Evolutionary conservation across 202 grass and related monocot species (phyloP), one percentile per base, ranked within the genome.

Genomic region (Eragrostis tef): DNA sequence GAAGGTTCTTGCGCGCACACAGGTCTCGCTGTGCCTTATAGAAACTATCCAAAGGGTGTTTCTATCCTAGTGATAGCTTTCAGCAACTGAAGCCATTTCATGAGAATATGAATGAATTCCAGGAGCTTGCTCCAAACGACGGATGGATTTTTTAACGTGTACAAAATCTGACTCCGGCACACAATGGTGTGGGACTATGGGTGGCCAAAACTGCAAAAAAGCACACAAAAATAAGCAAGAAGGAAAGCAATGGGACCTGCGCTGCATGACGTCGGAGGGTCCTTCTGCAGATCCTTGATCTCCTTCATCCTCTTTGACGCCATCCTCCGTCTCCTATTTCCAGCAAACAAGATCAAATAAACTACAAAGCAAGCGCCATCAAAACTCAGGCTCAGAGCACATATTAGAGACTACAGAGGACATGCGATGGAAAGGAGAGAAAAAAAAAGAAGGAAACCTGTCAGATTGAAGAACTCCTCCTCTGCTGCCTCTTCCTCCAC

Each of bases 221-320:
- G n/a, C 0, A 82, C 7, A 19, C 43, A 77, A 42, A 71, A 74
- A 22, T 1, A 70, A 36, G 2, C 27, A 34, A 51, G 43, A n/a
- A 59, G 26, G 78, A 15, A 78, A 65, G 48, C 42, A 79, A 54
- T 6, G 66, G 81, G 41, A 97, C 94, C 94, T 90, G 94, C 94
- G 66, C 94, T 97, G 79, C 94, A 97, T 57, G 94, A 97, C 31
- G 91, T 91, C 0, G 94, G 94, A 49, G 94, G 94, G 36, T 97
- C 94, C 78, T 91, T 93, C 87, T 97, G 94, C 54, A 97, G 85
- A 88, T 97, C 94, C 87, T 97, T 97, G 79, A 97, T n/a, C n/a
- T 97, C 94, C 74, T 97, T 97, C 74, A 97, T 97, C 86, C 94
- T 93, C 89, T 91, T 97, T 3, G 85, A 86, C 61, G 91, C 94